Evolutionary conservation across 2,329 filamentous ascomycete genomes (phyloP), one percentile per base, ranked within the genome.

Genomic region (Fusarium compactum): DNA sequence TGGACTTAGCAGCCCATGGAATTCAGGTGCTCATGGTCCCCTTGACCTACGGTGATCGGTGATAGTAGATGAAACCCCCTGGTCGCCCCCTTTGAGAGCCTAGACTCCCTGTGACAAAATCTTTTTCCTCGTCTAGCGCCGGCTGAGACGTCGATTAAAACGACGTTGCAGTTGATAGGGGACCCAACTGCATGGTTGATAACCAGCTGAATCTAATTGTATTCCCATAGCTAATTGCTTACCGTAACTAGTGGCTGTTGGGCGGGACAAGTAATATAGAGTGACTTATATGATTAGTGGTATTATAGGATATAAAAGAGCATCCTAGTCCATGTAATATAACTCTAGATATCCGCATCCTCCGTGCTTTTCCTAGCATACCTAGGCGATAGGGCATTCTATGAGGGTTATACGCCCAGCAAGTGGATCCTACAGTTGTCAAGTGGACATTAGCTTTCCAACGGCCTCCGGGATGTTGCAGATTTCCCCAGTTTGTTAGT

Each of bases 121-220:
- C 30, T 48, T 58, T 20, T 46, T 16, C 59, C 32, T 69, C 65
- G 29, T 61, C 65, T 69, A 55, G 57, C 67, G 62, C 62, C 53
- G 53, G 53, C 40, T 70, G 67, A 70, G 67, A 70, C 67, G 50
- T 67, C 24, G 46, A 67, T 53, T 43, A 38, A 62, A 45, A 67
- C 62, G 48, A 63, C 34, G 67, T 67, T 70, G 62, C 67, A 62
- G 40, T 61, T 32, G 69, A 18, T 66, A 12, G 52, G 53, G 62
- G 58, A 57, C 46, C 46, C 34, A 64, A 40, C 58, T 62, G 24
- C 24, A 29, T 45, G 45, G 60, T 40, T 38, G 34, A 63, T 18
- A 16, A 14, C 16, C 15, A 53, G 27, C 24, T 52, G 24, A 25
- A 53, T 53, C 15, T 10, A 22, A 53, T 53, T 43, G 14, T 20